Conservation (phyloP, 495 filamentous ascomycete genomes). For the Chaetomium cochliodes region DNA sequence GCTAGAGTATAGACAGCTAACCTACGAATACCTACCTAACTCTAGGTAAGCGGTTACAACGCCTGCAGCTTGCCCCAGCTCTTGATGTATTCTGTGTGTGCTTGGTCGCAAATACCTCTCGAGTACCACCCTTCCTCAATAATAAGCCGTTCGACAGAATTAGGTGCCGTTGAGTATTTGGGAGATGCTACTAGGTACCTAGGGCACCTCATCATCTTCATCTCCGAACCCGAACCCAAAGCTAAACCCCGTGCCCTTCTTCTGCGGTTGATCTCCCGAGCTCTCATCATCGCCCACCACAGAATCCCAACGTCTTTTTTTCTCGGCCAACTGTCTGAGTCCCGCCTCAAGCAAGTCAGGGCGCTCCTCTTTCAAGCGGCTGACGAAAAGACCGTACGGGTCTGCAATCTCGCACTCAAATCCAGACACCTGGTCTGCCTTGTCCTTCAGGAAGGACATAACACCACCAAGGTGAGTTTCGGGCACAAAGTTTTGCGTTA, state of each 20-base stretch:
- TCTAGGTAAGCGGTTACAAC: neutral
- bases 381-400: slow-evolving; percentile 74
- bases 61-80: neutral
- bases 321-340: slow-evolving; percentile 61
- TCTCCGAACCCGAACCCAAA: slow-evolving; percentile 76
- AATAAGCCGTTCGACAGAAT: neutral
- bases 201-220: slow-evolving; percentile 49
- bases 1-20: too few relatives aligned
- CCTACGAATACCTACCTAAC: neutral
- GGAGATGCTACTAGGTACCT: neutral
- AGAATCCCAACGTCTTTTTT: slow-evolving; percentile 85
- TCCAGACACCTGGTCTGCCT: slow-evolving; percentile 80
- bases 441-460: slow-evolving; percentile 78
- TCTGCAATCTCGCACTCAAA: slow-evolving; percentile 72
- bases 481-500: slow-evolving; percentile 97
- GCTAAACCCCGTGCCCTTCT: slow-evolving; percentile 63
- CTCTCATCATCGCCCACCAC: slow-evolving; percentile 55
- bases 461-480: slow-evolving; percentile 69
- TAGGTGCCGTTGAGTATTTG: neutral
- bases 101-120: neutral
- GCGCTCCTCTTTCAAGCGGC: slow-evolving; percentile 60
- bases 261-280: slow-evolving; percentile 36
- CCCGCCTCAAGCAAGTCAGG: slow-evolving; percentile 66
- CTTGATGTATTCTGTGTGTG: neutral
- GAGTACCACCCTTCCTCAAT: too few relatives aligned